Conservation (phyloP, 441 rosid species). For the Jatropha podagrica region DNA sequence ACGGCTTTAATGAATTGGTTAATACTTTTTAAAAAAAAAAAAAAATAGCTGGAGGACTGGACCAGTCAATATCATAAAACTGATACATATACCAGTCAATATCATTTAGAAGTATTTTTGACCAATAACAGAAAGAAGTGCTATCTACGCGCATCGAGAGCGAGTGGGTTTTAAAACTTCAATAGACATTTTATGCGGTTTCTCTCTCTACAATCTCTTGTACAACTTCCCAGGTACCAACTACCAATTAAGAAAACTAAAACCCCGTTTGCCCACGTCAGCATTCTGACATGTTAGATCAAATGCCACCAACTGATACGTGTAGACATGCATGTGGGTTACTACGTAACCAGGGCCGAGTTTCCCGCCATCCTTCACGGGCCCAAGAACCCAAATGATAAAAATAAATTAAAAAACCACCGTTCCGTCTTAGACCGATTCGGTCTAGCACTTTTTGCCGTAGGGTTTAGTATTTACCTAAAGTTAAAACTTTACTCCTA, state of each 20-base stretch:
- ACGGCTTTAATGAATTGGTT: background rate
- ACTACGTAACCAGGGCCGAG: conserved; percentile 23
- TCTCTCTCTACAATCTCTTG: background rate
- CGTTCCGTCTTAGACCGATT: too few species aligned
- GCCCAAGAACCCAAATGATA: conserved; percentile 4
- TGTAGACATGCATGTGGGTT: conserved; percentile 32
- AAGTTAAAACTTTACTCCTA: too few species aligned
- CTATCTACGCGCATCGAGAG: background rate
- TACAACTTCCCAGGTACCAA: conserved; percentile 24
- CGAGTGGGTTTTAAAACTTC: background rate
- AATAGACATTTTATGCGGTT: background rate
- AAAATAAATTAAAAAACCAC: background rate
- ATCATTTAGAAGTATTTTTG: background rate
- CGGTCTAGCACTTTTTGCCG: too few species aligned
- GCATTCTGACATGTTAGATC: conserved; percentile 12
- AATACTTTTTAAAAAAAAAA: too few species aligned
- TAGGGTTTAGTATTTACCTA: too few species aligned
- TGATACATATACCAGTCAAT: too few species aligned
- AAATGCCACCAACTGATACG: conserved; percentile 16
- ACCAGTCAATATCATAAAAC: too few species aligned
- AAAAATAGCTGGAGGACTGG: too few species aligned
- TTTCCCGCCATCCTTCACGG: conserved; percentile 35
- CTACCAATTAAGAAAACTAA: background rate
- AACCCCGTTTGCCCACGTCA: conserved; percentile 30
- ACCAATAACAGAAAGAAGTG: background rate